Conservation (phyloP, 1,139 yeast species). For the Sugiyamaella castrensis region DNA sequence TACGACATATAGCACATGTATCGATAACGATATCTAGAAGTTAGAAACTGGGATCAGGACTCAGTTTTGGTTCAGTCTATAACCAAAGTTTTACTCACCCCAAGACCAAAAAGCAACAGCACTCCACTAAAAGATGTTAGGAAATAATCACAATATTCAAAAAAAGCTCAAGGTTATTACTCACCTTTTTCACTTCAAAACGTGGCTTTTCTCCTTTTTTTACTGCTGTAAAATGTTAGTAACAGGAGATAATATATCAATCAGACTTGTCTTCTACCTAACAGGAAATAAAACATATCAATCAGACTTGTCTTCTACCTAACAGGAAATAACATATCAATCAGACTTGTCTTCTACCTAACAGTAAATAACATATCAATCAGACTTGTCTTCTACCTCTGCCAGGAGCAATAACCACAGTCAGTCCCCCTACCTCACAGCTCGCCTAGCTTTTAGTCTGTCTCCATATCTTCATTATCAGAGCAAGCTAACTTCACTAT, state of each 20-base stretch:
- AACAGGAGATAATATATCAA: neutral
- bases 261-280: too few relatives aligned
- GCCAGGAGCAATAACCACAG: too few relatives aligned
- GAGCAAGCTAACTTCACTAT: too few relatives aligned
- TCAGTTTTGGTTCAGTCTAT: neutral
- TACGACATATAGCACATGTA: conserved; percentile 97
- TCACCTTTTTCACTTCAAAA: conserved; percentile 62
- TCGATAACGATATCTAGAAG: conserved; percentile 73
- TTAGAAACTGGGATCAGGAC: conserved; percentile 1
- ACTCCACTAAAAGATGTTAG: conserved; percentile 59
- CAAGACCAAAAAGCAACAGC: conserved; percentile 99
- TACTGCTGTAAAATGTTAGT: conserved; percentile 1
- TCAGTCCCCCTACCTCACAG: too few relatives aligned
- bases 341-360: too few relatives aligned
- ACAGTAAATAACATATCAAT: too few relatives aligned
- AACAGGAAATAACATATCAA: too few relatives aligned
- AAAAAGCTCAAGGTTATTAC: conserved; percentile 4
- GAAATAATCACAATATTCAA: neutral
- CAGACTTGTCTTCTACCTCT: too few relatives aligned
- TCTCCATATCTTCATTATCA: too few relatives aligned
- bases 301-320: too few relatives aligned
- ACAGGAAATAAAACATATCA: conserved; percentile 2
- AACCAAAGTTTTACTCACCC: conserved; percentile 70
- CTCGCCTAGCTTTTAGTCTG: too few relatives aligned
- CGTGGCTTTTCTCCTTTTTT: conserved; percentile 43